phyloP scores from a whole-genome alignment of 2,329 filamentous ascomycete genomes.

The Ophioceras dolichostomum region DNA sequence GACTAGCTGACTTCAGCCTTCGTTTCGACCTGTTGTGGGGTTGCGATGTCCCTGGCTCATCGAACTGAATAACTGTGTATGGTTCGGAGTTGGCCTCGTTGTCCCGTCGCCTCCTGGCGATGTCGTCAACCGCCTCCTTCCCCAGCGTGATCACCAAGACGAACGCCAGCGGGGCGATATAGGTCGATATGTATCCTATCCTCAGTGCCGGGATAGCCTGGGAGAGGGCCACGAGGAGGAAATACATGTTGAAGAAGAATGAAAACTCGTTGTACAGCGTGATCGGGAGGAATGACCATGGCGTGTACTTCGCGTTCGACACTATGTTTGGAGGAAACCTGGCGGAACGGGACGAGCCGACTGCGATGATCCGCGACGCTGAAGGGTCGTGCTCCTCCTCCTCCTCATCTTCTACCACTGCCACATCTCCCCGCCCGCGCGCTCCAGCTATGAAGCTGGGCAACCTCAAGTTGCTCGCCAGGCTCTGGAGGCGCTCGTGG shows the following conservation, averaged over 20 bases:
- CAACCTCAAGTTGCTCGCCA: conserved; percentile 43
- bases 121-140: conserved; percentile 92
- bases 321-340: conserved; percentile 84
- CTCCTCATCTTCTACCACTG: conserved; percentile 27
- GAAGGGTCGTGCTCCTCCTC: conserved; percentile 49
- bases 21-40: conserved; percentile 23
- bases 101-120: conserved; percentile 73
- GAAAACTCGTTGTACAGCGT: conserved; percentile 98
- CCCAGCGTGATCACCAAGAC: conserved; percentile 86
- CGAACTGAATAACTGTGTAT: conserved; percentile 67
- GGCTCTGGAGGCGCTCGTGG: conserved; percentile 27
- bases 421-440: conserved; percentile 17
- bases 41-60: conserved; percentile 30
- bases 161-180: conserved; percentile 83
- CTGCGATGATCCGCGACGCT: conserved; percentile 60
- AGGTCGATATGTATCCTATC: conserved; percentile 91
- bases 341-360: conserved; percentile 60
- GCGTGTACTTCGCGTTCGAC: conserved; percentile 96
- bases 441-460: conserved; percentile 51
- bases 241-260: conserved; percentile 99
- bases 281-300: conserved; percentile 83
- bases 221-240: conserved; percentile 85
- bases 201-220: conserved; percentile 81
- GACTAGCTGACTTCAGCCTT: conserved; percentile 32
- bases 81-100: conserved; percentile 89